Evolutionary conservation across 371 early-diverging fungal species (phyloP), one percentile per base, ranked within the genome.

Genomic region (Rhizopus delemar): DNA sequence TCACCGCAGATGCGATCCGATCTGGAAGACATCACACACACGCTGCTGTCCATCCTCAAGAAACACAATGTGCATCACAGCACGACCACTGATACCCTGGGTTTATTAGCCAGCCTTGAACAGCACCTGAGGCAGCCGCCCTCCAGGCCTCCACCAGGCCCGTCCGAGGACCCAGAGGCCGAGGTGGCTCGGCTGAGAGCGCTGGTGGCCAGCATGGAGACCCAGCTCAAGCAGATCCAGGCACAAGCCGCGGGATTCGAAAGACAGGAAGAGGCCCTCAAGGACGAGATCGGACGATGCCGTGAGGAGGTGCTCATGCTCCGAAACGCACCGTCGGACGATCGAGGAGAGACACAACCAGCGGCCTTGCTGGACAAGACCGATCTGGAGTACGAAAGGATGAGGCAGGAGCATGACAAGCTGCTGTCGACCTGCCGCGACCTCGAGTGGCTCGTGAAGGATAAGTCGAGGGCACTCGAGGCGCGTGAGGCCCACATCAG

Each of bases 301-400:
- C 63, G 70, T 29, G 68, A 71, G 15, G 65, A 80, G 57, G 60
- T 67, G 9, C 39, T 58, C 8, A 48, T 51, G 1, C 48, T 75
- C 8, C 60, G 71, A 34, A 50, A 52, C 0, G 73, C 77, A 50
- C 75, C 72, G 49, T 22, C 2, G 22, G 22, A 22, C 22, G 22
- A 22, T 2, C 0, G 22, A 22, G 22, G 22, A 2, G 22, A 22
- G 22, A 2, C 22, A 22, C 22, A 22, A 2, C 80, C 74, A n/a
- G 65, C 67, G 9, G 78, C 74, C 3, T 59, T 71, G 12, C 36
- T 77, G 45, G 68, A 72, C 33, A 75, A 77, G 63, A 70, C 71
- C 0, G 49, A 54, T 8, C 63, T 66, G 8, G 64, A 68, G 33
- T 60, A 62, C 16, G 73, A 70, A 16, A 38, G 65, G 2, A 51